phyloP scores from a whole-genome alignment of 169 alveolate genomes.

The Plasmodium gonderi region DNA sequence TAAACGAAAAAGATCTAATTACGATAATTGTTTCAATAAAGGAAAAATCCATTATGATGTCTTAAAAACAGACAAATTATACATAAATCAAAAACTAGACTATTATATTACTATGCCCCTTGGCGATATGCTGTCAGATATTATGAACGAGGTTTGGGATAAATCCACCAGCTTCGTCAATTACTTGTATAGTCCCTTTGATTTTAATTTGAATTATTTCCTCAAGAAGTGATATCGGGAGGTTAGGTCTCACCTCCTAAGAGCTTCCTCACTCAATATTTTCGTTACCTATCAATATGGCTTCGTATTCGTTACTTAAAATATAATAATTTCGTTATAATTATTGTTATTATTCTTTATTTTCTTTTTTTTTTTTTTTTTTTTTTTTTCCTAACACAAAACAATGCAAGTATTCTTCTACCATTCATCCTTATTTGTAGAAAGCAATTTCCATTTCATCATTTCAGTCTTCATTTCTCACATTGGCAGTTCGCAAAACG shows the following conservation, averaged over 20 bases:
- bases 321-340: no score
- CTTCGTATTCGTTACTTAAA: no score
- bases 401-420: neutral
- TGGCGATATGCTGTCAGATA: neutral
- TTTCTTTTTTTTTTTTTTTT: neutral
- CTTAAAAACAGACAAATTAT: slow-evolving; percentile 44
- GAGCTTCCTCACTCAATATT: no score
- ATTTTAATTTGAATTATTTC: slow-evolving; percentile 62
- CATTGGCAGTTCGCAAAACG: neutral
- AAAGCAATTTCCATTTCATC: neutral
- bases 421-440: neutral
- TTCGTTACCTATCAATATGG: no score
- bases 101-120: slow-evolving; percentile 45
- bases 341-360: neutral
- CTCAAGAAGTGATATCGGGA: slow-evolving; percentile 22
- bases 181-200: slow-evolving; percentile 43
- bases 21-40: slow-evolving; percentile 28
- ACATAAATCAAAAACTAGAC: slow-evolving; percentile 44
- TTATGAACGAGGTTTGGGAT: slow-evolving; percentile 52
- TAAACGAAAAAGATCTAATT: neutral
- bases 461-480: neutral
- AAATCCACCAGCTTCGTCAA: slow-evolving; percentile 54
- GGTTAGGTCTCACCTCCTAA: neutral
- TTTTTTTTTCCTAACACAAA: neutral
- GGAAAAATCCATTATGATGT: slow-evolving; percentile 11